Base-by-base conservation (phyloP, 805 yeast genomes). In the Sugiyamaella americana region DNA sequence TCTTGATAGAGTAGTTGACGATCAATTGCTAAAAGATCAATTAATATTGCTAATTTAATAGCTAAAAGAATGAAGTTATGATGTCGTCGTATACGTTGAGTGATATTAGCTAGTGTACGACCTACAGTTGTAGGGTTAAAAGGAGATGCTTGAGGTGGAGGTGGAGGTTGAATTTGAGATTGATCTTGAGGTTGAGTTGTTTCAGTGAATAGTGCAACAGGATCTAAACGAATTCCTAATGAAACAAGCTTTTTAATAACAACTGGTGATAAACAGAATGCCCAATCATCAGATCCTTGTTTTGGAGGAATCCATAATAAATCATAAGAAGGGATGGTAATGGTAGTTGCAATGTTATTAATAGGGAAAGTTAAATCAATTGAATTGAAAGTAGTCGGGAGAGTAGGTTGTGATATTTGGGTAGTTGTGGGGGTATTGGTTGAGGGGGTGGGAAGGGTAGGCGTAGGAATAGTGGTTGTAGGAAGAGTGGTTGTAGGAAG, bases 1-100 rank as follows among this genome's bases (percentile, higher is more conserved):
- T 24, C 19, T n/a, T 42, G 36, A 11, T 37, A 11, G 18, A 37
- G 36, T 16, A n/a, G 20, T 3, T 16, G 20, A 11, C 34, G 23
- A n/a, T 39, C 39, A 3, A 23, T 16, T n/a, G 34, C 29, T 11
- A 49, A 21, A 13, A 49, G 5, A 19, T 46, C 52, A 18, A 46
- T 32, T 24, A 42, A 29, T n/a, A 49, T 42, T 1, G 30, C 35
- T n/a, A 49, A 5, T 24, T 38, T 41, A 23, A 41, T 23, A 6
- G 38, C 37, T 16, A 36, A 16, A 26, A 41, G 40, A 16, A 34
- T 4, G 10, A 36, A 11, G 21, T 37, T 30, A 29, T 44, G 29
- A 21, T 37, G n/a, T 20, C 17, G 26, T 5, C 47, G 42, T 23
- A 37, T 11, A 13, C 30, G 13, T 3, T 18, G 17, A 20, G 39